A percentile compares a stretch with the other conserved stretches of the same genome.
phyloP scores from a whole-genome alignment of 805 yeast species.

The Zygotorulaspora danielsina region DNA sequence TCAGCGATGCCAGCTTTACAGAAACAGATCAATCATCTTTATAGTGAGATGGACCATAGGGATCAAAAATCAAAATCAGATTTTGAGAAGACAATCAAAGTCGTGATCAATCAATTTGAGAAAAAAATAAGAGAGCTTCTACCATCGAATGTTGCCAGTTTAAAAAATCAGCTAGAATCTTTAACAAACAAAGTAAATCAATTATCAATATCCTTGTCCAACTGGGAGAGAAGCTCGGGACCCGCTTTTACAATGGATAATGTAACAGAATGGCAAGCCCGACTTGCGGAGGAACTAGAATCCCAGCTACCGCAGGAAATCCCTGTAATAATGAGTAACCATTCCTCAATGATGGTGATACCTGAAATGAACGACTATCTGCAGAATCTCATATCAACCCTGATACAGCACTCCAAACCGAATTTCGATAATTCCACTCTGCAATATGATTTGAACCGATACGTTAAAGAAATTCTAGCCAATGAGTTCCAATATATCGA shows the following conservation, averaged over 20 bases:
- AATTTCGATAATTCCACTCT: slow-evolving; percentile 9
- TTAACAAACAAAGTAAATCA: slow-evolving; percentile 22
- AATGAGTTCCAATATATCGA: slow-evolving; percentile 33
- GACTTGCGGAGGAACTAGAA: slow-evolving; percentile 20
- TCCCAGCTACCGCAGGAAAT: slow-evolving; percentile 29
- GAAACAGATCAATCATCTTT: slow-evolving; percentile 31
- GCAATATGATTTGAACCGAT: slow-evolving; percentile 27
- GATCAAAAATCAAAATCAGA: slow-evolving; percentile 26
- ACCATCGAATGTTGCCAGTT: slow-evolving; percentile 26
- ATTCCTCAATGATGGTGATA: slow-evolving; percentile 26
- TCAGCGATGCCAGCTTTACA: slow-evolving; percentile 18
- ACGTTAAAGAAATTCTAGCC: slow-evolving; percentile 32
- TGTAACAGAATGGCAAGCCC: slow-evolving; percentile 26
- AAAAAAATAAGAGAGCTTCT: slow-evolving; percentile 30
- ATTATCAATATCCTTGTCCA: slow-evolving; percentile 13
- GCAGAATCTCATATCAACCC: slow-evolving; percentile 17
- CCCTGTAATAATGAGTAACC: slow-evolving; percentile 29
- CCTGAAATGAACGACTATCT: slow-evolving; percentile 32
- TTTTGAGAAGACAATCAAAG: slow-evolving; percentile 29
- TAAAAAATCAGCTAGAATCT: slow-evolving; percentile 23
- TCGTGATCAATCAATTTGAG: slow-evolving; percentile 32
- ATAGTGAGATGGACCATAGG: slow-evolving; percentile 25
- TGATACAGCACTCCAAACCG: slow-evolving; percentile 10
- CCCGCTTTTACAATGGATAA: slow-evolving; percentile 18
- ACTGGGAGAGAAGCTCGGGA: slow-evolving; percentile 9